Conservation (phyloP, 768 basidiomycete genomes). For the Suillus subluteus region DNA sequence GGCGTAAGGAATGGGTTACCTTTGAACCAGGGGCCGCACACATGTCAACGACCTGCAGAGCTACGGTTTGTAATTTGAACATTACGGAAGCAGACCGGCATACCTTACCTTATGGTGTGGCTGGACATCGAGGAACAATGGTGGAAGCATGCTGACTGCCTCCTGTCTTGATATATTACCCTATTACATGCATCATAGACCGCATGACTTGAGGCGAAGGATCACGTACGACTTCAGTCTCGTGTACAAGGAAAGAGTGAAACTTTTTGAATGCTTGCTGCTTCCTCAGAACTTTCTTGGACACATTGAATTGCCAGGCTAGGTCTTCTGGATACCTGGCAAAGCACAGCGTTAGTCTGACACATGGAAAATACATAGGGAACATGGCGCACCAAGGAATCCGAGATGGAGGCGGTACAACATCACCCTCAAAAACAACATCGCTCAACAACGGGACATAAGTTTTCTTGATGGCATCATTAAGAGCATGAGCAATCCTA, state of each 20-base stretch:
- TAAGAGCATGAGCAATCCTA: conserved; percentile 75
- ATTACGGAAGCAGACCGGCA: conserved; percentile 1
- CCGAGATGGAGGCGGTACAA: conserved; percentile 77
- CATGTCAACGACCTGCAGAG: conserved; percentile 84
- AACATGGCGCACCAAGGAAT: conserved; percentile 71
- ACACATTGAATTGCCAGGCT: conserved; percentile 95
- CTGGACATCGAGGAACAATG: conserved; percentile 90
- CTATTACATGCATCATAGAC: conserved; percentile 40
- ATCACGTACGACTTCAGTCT: conserved; percentile 88
- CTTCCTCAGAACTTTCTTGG: conserved; percentile 87
- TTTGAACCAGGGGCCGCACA: conserved; percentile 99
- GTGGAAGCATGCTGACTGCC: conserved; percentile 99
- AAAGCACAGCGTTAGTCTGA: background rate
- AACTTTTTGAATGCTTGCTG: conserved; percentile 91
- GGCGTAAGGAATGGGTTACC: conserved; percentile 40
- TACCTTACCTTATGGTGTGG: conserved; percentile 79
- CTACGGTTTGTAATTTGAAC: conserved; percentile 8
- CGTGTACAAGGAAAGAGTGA: conserved; percentile 94
- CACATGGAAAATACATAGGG: background rate
- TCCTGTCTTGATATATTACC: conserved; percentile 97
- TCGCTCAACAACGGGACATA: conserved; percentile 79
- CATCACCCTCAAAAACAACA: conserved; percentile 75
- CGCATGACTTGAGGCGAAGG: background rate
- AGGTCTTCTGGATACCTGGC: conserved; percentile 91
- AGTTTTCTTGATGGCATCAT: conserved; percentile 71